Base-by-base conservation (phyloP, 495 filamentous ascomycete genomes). In the Trichoderma reesei region DNA sequence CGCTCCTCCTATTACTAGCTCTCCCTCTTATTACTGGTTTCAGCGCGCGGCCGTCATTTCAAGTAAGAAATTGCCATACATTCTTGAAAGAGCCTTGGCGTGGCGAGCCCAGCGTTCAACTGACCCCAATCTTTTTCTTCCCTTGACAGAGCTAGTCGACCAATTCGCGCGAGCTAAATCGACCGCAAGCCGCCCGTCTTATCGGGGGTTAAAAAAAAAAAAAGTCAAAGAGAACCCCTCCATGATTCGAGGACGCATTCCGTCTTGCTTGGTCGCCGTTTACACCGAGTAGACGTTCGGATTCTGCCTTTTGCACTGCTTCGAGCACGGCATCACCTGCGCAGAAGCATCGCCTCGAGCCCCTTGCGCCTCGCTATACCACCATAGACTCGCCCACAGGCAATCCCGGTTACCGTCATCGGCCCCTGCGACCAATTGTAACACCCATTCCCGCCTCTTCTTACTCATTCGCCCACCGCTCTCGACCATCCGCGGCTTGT, bases 121-220 rank as follows among this genome's bases (percentile, higher is more conserved):
- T 56, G 34, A 56, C 51, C 20, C 51, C 20, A 56, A 48, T 48
- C 44, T 16, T 56, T 14, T 31, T n/a, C 18, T 56, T 14, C 26
- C 3, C 20, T 56, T 14, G 8, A 56, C n/a, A n/a, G n/a, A 34
- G 31, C 51, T 56, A 56, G 51, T n/a, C 51, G 9, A 9, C 51
- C 26, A 56, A 56, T 56, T 56, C 51, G 51, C 51, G 20, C 51
- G 51, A 56, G 51, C 31, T 56, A 56, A 56, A 31, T 56, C 51
- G 51, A 56, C 51, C 10, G 34, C 51, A 56, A n/a, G 51, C 51
- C 51, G 51, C 34, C 20, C 20, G 31, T 34, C 51, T 56, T 56
- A 56, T 56, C 51, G 51, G 51, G 44, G 26, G n/a, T n/a, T n/a
- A 31, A 56, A 56, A 56, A 56, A 56, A 56, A 31, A 10, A 56